Evolutionary conservation across 1,139 yeast genomes (phyloP).

Genomic region (Suhomyces wounanorum): DNA sequence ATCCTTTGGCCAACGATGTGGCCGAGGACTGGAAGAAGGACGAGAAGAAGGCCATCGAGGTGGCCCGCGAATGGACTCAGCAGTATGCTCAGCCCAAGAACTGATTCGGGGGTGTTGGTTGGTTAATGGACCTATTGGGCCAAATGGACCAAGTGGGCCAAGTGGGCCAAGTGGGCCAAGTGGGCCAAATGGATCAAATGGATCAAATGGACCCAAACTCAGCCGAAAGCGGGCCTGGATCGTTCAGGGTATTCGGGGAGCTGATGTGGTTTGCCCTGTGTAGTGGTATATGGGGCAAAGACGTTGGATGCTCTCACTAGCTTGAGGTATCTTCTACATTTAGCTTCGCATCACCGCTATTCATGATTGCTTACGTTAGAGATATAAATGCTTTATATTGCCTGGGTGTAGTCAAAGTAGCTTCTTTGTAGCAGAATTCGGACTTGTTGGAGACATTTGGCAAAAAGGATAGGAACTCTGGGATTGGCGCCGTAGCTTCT

Average conservation of each 20-base stretch:
- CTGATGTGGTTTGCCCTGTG: too few species aligned
- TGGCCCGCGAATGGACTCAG: conserved; percentile 87
- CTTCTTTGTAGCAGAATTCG: too few species aligned
- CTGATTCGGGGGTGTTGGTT: not conserved
- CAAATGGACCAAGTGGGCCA: too few species aligned
- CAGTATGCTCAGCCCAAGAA: conserved; percentile 51
- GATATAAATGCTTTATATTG: not conserved
- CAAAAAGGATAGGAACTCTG: too few species aligned
- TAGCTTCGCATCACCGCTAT: not conserved
- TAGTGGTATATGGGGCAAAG: too few species aligned
- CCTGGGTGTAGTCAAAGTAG: not conserved
- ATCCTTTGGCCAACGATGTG: conserved; percentile 96
- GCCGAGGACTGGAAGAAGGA: conserved; percentile 95
- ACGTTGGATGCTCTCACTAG: too few species aligned
- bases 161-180: not conserved
- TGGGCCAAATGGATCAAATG: too few species aligned
- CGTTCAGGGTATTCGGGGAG: too few species aligned
- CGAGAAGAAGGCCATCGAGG: conserved; percentile 74
- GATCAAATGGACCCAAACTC: too few species aligned
- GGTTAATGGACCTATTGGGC: not conserved
- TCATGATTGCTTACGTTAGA: not conserved
- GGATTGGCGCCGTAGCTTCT: too few species aligned
- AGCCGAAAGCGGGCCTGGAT: too few species aligned
- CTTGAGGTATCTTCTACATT: not conserved
- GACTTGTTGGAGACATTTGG: too few species aligned